phyloP scores from a whole-genome alignment of 2,329 filamentous ascomycete genomes.

The Acrocalymma vagum region DNA sequence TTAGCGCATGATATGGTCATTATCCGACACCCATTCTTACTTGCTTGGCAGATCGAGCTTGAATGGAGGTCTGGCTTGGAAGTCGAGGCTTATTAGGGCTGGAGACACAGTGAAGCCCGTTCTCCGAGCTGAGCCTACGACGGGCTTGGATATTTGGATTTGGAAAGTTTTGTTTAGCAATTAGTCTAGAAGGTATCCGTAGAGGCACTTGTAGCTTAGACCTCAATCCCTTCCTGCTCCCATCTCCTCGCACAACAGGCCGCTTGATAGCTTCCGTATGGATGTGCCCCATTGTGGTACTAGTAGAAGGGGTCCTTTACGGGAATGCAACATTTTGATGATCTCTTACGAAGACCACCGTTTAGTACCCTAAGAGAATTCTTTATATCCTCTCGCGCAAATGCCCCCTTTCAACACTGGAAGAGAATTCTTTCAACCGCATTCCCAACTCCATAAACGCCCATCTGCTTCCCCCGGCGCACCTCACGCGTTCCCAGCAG shows the following conservation, averaged over 20 bases:
- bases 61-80: conserved; percentile 75
- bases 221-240: too few species aligned
- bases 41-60: conserved; percentile 90
- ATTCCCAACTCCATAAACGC: conserved; percentile 16
- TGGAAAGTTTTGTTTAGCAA: too few species aligned
- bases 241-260: too few species aligned
- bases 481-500: conserved; percentile 20
- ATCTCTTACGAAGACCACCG: conserved; percentile 6
- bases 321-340: neutral
- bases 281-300: too few species aligned
- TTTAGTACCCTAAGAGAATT: conserved; percentile 2
- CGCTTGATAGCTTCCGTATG: too few species aligned
- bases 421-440: neutral
- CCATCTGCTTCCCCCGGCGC: conserved; percentile 1
- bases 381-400: neutral
- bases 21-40: conserved; percentile 87
- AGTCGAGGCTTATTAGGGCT: conserved; percentile 34
- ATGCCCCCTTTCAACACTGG: conserved; percentile 4
- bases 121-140: too few species aligned
- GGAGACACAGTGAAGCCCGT: too few species aligned
- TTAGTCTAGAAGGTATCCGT: too few species aligned
- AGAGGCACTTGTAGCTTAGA: too few species aligned
- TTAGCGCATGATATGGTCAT: conserved; percentile 93
- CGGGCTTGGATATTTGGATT: too few species aligned
- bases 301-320: too few species aligned